phyloP scores from a whole-genome alignment of 2,329 filamentous ascomycete genomes.

The Nakataea oryzae region DNA sequence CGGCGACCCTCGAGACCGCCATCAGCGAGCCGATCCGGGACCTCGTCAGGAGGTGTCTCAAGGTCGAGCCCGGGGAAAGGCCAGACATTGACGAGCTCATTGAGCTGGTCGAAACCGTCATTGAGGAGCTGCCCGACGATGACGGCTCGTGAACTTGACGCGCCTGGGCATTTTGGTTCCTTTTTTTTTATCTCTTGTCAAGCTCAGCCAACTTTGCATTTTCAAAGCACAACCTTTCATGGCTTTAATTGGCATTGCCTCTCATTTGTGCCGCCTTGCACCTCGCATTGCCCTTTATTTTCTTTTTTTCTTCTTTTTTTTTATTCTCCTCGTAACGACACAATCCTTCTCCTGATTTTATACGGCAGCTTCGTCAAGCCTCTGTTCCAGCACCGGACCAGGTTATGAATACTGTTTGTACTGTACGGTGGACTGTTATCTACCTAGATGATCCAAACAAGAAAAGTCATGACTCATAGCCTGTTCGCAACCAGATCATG shows the following conservation, averaged over 20 bases:
- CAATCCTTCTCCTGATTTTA: background rate
- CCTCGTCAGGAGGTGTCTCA: slow-evolving; percentile 76
- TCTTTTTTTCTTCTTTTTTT: no score
- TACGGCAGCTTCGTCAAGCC: background rate
- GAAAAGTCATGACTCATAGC: background rate
- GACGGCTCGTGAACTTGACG: background rate
- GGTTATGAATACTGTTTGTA: background rate
- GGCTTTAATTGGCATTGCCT: no score
- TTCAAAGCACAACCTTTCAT: background rate
- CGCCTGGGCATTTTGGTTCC: background rate
- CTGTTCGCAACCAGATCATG: background rate
- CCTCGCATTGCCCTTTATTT: no score
- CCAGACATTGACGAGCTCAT: slow-evolving; percentile 84
- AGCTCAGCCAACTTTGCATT: background rate
- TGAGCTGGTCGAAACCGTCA: slow-evolving; percentile 61
- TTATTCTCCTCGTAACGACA: no score
- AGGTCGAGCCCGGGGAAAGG: slow-evolving; percentile 76
- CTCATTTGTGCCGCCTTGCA: no score
- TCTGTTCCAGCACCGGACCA: background rate
- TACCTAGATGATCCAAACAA: no score
- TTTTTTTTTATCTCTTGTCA: background rate
- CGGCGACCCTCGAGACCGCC: slow-evolving; percentile 29
- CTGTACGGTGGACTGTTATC: background rate
- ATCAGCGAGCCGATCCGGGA: slow-evolving; percentile 81
- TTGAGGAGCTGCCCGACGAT: slow-evolving; percentile 57